These are phyloP conservation scores for Penicilliopsis zonata DNA, from an alignment of 495 filamentous ascomycete species.

Conservation along the genomic window DNA sequence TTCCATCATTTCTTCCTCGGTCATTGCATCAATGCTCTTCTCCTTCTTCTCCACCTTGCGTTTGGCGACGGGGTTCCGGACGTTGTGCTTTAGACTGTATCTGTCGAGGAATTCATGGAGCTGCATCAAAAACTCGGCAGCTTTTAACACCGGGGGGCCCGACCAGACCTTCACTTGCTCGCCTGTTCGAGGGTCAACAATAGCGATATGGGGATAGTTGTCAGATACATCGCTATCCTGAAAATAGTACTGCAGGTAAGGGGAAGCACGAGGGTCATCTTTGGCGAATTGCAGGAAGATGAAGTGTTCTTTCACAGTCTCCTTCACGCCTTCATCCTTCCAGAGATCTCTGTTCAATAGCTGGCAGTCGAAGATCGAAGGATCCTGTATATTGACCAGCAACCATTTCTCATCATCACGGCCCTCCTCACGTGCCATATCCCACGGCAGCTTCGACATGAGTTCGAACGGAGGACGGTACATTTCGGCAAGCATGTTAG, in stretches of 20 bases:
- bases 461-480: slow-evolving; percentile 85
- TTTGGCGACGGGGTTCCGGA: slow-evolving; percentile 83
- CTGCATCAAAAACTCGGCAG: slow-evolving; percentile 77
- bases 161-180: slow-evolving; percentile 97
- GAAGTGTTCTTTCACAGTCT: slow-evolving; percentile 82
- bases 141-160: slow-evolving; percentile 60
- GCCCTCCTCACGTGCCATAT: slow-evolving; percentile 69
- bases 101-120: slow-evolving; percentile 92
- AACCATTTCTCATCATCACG: slow-evolving; percentile 87
- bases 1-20: slow-evolving; percentile 92
- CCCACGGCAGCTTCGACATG: slow-evolving; percentile 63
- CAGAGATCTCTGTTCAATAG: slow-evolving; percentile 87
- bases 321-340: slow-evolving; percentile 68
- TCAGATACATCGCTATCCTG: slow-evolving; percentile 56
- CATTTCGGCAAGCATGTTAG: slow-evolving; percentile 70
- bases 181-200: slow-evolving; percentile 89
- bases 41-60: slow-evolving; percentile 62
- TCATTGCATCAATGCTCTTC: slow-evolving; percentile 74
- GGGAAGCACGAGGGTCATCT: slow-evolving; percentile 56
- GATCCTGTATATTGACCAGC: slow-evolving; percentile 87
- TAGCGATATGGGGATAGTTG: slow-evolving; percentile 88
- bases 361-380: slow-evolving; percentile 85
- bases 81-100: slow-evolving; percentile 76
- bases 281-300: slow-evolving; percentile 89
- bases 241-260: slow-evolving; percentile 89